phyloP scores from a whole-genome alignment of 768 basidiomycete species.

The Trametes cubensis region DNA sequence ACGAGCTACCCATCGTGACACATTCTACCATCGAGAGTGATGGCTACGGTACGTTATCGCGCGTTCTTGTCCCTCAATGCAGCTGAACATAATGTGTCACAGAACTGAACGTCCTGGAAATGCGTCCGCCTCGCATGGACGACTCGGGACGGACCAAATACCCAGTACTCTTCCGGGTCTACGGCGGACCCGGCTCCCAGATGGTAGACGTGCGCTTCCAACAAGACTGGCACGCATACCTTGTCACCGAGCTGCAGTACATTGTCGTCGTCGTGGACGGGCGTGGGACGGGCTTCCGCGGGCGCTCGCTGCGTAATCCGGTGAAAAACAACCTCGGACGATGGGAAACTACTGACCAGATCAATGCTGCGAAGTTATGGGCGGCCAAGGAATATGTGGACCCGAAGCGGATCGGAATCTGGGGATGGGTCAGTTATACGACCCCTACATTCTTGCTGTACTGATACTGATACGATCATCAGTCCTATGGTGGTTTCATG shows the following conservation, averaged over 20 bases:
- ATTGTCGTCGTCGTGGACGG: conserved; percentile 90
- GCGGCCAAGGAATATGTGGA: conserved; percentile 89
- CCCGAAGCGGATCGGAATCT: conserved; percentile 84
- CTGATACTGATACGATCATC: background rate
- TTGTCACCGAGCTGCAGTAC: conserved; percentile 80
- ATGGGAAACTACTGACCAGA: conserved; percentile 88
- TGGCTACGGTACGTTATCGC: conserved; percentile 58
- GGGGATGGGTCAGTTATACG: conserved; percentile 87
- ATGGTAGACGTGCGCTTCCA: conserved; percentile 64
- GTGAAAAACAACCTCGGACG: conserved; percentile 89
- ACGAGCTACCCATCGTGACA: conserved; percentile 68
- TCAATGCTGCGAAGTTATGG: conserved; percentile 89
- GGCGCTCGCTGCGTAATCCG: conserved; percentile 79
- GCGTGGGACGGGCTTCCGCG: conserved; percentile 91
- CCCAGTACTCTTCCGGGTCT: conserved; percentile 91
- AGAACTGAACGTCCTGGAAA: conserved; percentile 91
- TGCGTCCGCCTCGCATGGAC: conserved; percentile 91
- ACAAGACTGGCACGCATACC: conserved; percentile 86
- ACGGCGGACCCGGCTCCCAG: conserved; percentile 91
- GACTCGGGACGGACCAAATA: conserved; percentile 95
- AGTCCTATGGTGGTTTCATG: conserved; percentile 98
- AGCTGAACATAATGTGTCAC: conserved; percentile 15
- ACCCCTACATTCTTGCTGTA: background rate
- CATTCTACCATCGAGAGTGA: conserved; percentile 78
- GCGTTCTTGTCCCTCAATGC: background rate